Evolutionary conservation across 371 early-diverging fungal genomes (phyloP).

Genomic region (Zopfochytrium polystomum): DNA sequence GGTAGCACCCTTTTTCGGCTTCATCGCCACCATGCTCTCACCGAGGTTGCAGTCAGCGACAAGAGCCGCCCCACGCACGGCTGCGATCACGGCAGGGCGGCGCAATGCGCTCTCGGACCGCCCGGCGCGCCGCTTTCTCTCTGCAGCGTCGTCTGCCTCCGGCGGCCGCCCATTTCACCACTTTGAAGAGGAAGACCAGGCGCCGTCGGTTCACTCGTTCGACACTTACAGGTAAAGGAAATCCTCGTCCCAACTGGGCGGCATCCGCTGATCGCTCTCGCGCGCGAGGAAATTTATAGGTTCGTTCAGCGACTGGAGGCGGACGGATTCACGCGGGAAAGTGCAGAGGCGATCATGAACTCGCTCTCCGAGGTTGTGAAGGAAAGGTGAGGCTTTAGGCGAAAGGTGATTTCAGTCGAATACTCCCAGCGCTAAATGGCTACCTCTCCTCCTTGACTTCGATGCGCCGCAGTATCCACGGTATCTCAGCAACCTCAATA

Average conservation of each 20-base stretch:
- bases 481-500: constrained; percentile 64
- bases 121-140: too few species aligned
- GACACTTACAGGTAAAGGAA: constrained; percentile 9
- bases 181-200: background rate
- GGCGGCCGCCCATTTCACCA: too few species aligned
- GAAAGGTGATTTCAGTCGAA: background rate
- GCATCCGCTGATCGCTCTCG: background rate
- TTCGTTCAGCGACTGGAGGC: constrained; percentile 71
- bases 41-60: too few species aligned
- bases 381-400: constrained; percentile 62
- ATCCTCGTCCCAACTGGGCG: background rate
- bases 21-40: too few species aligned
- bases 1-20: too few species aligned
- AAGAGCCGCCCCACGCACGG: too few species aligned
- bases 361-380: constrained; percentile 68
- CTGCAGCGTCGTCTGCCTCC: too few species aligned
- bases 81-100: too few species aligned
- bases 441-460: background rate
- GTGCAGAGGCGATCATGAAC: constrained; percentile 72
- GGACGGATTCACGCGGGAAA: constrained; percentile 70
- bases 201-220: background rate
- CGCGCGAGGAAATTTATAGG: constrained; percentile 46
- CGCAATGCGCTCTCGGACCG: too few species aligned
- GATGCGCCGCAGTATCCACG: constrained; percentile 42
- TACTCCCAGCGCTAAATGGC: background rate